Base-by-base conservation (phyloP, 345 rosid genomes). In the Bruguiera gymnorhiza region DNA sequence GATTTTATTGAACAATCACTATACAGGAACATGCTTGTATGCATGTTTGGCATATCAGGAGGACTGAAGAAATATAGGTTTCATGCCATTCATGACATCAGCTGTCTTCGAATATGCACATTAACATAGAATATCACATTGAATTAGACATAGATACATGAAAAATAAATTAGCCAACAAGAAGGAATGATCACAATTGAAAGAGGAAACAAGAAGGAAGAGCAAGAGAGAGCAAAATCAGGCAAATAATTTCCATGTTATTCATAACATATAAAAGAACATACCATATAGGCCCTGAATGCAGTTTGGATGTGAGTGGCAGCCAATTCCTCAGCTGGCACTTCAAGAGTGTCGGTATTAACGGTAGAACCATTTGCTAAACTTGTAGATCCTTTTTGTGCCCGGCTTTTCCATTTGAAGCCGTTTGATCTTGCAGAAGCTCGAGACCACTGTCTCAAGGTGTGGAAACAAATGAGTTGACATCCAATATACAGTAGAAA, bases 201-300 rank as follows among this genome's bases (percentile, higher is more conserved):
- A 13, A 15, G 50, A 43, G 50, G 5, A 43, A 11, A 11, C 11
- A 2, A 39, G 48, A 43, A 34, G 2, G 9, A 34, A 7, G 19
- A 43, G 1, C 5, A 43, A 3, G 18, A 43, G 19, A 13, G 18
- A 43, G 50, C 5, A 43, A 43, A 43, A 4, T 43, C 5, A 43
- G 6, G 3, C 5, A 15, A 11, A 15, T 13, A 43, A 43, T 34
- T 34, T 34, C 9, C 37, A 34, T 13, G 50, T 13, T 15, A 43
- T 13, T 13, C 16, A 43, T 13, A 43, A 13, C 50, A 43, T 13
- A 3, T 43, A 13, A 43, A 43, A 11, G 59, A 60, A 68, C 75
- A 36, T 71, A 91, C 99, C 87, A 70, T 75, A 71, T 87, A 88
- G 60, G 97, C 97, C 73, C 88, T 79, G 67, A 89, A 88, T 73